phyloP scores from a whole-genome alignment of 108 stramenopile genomes.

The Skeletonema grethae region DNA sequence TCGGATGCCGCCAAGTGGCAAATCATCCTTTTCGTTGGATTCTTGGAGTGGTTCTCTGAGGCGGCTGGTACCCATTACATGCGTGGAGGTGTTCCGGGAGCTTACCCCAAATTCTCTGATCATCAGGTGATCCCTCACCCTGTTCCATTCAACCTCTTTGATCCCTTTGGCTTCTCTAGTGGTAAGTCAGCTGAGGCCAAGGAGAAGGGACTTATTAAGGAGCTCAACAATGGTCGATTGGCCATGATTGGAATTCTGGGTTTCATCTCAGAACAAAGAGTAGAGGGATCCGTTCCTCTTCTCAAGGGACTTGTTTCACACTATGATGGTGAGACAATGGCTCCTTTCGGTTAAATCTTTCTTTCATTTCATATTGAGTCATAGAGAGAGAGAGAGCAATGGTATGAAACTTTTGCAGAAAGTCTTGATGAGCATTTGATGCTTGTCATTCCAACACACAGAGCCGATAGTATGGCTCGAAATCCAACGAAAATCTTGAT shows the following conservation, averaged over 20 bases:
- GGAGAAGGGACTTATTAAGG: conserved; percentile 60
- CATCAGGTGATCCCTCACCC: conserved; percentile 72
- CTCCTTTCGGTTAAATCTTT: conserved; percentile 48
- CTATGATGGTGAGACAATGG: conserved; percentile 78
- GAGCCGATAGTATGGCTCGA: neutral
- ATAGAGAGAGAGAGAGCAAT: neutral
- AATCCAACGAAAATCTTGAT: neutral
- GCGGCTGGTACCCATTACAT: conserved; percentile 76
- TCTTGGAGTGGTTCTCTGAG: conserved; percentile 81
- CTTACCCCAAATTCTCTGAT: conserved; percentile 67
- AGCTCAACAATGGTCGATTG: conserved; percentile 82
- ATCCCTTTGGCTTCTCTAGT: conserved; percentile 68
- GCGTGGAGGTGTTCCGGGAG: conserved; percentile 74
- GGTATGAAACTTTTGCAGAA: conserved; percentile 8
- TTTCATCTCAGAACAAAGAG: conserved; percentile 75
- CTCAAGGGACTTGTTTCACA: conserved; percentile 70
- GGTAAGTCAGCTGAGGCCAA: conserved; percentile 62
- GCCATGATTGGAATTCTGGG: conserved; percentile 81
- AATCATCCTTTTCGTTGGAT: conserved; percentile 82
- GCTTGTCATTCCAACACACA: conserved; percentile 12
- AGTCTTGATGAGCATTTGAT: neutral
- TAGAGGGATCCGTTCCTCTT: conserved; percentile 78
- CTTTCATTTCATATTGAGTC: neutral
- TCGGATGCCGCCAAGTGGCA: conserved; percentile 86
- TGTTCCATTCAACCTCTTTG: conserved; percentile 76